Percentiles rank a stretch among this genome's conserved stretches.
phyloP scores from a whole-genome alignment of 768 basidiomycete species.

The Tulasnella sp. region DNA sequence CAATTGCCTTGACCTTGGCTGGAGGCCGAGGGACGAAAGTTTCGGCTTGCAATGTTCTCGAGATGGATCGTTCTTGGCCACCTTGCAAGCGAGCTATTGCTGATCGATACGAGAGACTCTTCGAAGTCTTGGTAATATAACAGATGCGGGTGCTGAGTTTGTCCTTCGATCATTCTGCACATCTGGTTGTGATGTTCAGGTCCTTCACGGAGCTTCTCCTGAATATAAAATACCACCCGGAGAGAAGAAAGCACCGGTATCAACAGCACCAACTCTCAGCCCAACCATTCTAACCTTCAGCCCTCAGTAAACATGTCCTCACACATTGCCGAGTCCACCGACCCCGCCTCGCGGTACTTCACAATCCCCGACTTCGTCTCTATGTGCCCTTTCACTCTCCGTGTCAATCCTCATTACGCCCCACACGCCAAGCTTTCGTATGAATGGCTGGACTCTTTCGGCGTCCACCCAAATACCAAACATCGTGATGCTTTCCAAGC shows the following conservation, averaged over 20 bases:
- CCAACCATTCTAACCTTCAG: neutral
- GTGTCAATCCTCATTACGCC: constrained; percentile 7
- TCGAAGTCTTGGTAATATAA: neutral
- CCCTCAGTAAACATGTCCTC: neutral
- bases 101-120: too few species aligned
- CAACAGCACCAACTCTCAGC: neutral
- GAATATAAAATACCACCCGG: neutral
- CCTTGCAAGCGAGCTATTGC: neutral
- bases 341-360: neutral
- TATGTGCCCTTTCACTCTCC: constrained; percentile 4
- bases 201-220: too few species aligned
- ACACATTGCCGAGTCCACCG: neutral
- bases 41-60: neutral
- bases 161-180: neutral
- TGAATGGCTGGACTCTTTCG: constrained; percentile 12
- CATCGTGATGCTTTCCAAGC: constrained; percentile 9
- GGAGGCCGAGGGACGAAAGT: neutral
- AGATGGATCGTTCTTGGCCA: neutral
- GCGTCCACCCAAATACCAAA: neutral
- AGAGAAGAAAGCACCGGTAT: neutral
- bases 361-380: constrained; percentile 18
- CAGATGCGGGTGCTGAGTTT: neutral
- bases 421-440: neutral
- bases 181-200: too few species aligned
- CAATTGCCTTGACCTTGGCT: neutral